A percentile compares a stretch with the other conserved stretches of the same genome.
phyloP scores from a whole-genome alignment of 371 early-diverging fungal species.

The Dichotomocladium elegans region DNA sequence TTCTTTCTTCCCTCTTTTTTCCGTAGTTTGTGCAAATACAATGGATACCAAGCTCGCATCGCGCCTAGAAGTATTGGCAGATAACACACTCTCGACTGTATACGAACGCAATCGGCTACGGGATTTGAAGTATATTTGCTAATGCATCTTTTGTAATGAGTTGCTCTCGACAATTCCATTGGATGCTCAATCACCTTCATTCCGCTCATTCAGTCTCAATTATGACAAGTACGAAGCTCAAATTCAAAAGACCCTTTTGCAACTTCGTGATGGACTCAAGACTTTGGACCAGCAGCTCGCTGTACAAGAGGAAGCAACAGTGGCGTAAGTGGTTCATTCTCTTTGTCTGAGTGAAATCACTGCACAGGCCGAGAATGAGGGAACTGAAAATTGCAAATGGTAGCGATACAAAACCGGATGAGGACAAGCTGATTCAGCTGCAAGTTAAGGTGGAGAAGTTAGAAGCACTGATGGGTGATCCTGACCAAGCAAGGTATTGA shows the following conservation, averaged over 20 bases:
- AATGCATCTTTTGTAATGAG: neutral
- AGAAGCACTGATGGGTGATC: constrained; percentile 52
- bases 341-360: neutral
- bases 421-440: constrained; percentile 56
- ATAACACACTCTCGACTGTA: constrained; percentile 57
- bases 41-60: constrained; percentile 58
- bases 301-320: constrained; percentile 54
- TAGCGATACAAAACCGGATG: constrained; percentile 55
- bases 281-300: constrained; percentile 59
- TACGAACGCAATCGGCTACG: constrained; percentile 61
- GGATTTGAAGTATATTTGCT: constrained; percentile 33
- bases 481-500: constrained; percentile 39
- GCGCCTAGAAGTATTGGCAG: constrained; percentile 53
- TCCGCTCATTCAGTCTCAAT: constrained; percentile 35
- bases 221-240: constrained; percentile 55
- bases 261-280: constrained; percentile 52
- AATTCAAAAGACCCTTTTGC: constrained; percentile 53
- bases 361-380: neutral
- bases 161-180: no score
- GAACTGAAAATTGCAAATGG: no score
- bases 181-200: no score
- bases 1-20: no score
- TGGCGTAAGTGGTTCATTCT: constrained; percentile 35
- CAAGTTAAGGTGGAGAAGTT: constrained; percentile 61
- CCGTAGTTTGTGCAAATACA: no score